Percentiles rank a stretch among this genome's conserved stretches.
Evolutionary conservation across 2,329 filamentous ascomycete genomes (phyloP).

Genomic region (Penicillium verrucosum): DNA sequence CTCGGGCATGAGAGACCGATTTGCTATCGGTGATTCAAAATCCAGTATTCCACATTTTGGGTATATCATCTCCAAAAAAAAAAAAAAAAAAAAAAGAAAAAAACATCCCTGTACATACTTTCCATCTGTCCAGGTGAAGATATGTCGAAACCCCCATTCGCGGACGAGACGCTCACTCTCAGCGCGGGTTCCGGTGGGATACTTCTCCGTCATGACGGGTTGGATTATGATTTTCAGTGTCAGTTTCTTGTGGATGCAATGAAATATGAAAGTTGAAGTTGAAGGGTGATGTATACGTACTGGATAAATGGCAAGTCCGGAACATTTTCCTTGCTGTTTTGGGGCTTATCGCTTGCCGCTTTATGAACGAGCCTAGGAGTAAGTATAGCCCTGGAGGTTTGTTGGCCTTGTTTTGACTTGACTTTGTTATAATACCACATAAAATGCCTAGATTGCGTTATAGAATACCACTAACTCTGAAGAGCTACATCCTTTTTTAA

Average conservation of each 20-base stretch:
- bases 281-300: background rate
- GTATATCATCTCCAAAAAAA: too few species aligned
- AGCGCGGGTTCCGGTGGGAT: slow-evolving; percentile 33
- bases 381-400: too few species aligned
- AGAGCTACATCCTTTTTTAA: background rate
- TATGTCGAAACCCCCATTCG: slow-evolving; percentile 57
- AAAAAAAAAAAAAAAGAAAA: too few species aligned
- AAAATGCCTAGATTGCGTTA: too few species aligned
- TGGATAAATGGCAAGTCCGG: background rate
- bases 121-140: slow-evolving; percentile 61
- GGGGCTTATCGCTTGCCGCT: background rate
- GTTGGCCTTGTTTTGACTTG: too few species aligned
- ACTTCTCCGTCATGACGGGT: slow-evolving; percentile 27
- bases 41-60: background rate
- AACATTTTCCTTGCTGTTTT: background rate
- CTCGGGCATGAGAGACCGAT: too few species aligned
- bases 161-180: slow-evolving; percentile 55
- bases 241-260: too few species aligned
- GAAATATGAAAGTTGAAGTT: background rate
- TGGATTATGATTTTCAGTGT: too few species aligned
- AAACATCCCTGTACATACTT: slow-evolving; percentile 40
- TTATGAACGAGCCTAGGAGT: background rate
- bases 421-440: too few species aligned
- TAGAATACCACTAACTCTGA: too few species aligned
- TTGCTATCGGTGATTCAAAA: background rate